These are phyloP conservation scores for Beauveria varroae DNA, from an alignment of 2,329 filamentous ascomycete genomes.

Conservation along the genomic window DNA sequence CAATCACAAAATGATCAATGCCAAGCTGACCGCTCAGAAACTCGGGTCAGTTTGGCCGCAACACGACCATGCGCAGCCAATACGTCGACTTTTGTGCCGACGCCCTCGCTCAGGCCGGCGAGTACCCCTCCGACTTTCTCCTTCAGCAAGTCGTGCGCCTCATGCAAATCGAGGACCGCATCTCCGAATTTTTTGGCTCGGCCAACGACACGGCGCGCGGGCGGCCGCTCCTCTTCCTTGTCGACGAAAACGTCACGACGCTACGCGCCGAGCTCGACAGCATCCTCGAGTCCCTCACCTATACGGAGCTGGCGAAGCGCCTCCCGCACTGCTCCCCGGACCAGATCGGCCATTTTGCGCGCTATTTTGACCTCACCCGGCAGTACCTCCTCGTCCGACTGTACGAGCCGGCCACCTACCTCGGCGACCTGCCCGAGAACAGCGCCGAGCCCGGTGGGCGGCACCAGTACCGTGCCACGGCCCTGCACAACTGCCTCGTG, in stretches of 20 bases:
- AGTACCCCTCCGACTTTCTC: constrained; percentile 23
- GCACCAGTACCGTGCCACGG: constrained; percentile 23
- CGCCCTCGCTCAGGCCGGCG: constrained; percentile 19
- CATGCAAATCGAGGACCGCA: constrained; percentile 26
- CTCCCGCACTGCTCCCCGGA: constrained; percentile 10
- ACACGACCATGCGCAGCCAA: constrained; percentile 23
- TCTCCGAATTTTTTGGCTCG: constrained; percentile 26
- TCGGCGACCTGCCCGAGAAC: constrained; percentile 20
- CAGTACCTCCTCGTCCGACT: constrained; percentile 30
- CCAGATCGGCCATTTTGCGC: constrained; percentile 15
- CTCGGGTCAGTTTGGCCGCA: constrained; percentile 29
- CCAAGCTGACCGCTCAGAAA: constrained; percentile 20
- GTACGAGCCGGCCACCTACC: constrained; percentile 31
- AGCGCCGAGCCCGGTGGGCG: constrained; percentile 10
- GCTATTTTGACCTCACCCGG: constrained; percentile 24
- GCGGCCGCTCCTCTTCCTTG: constrained; percentile 24
- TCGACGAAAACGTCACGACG: constrained; percentile 25
- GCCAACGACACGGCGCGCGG: constrained; percentile 21
- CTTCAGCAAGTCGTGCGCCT: constrained; percentile 28
- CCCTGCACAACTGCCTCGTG: constrained; percentile 28
- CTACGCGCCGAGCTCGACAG: constrained; percentile 26
- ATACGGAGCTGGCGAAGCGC: constrained; percentile 16
- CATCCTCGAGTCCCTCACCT: constrained; percentile 23
- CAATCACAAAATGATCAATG: neutral
- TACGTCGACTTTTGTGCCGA: constrained; percentile 28